Conservation (phyloP, 1,284 basidiomycete genomes). For the Veloporphyrellus conicus region DNA sequence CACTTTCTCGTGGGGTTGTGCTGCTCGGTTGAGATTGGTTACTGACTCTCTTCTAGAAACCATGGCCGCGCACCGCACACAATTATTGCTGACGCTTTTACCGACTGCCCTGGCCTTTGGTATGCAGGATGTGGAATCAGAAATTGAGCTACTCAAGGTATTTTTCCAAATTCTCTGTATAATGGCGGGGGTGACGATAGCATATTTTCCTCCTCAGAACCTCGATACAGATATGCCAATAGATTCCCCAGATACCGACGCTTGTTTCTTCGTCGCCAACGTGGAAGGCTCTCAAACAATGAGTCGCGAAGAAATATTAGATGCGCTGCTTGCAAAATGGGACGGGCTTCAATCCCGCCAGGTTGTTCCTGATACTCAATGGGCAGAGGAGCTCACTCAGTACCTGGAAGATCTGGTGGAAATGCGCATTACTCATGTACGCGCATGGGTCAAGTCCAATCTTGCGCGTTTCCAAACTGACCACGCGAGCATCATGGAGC, state of each 20-base stretch:
- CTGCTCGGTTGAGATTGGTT: not conserved
- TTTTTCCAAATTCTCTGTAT: not conserved
- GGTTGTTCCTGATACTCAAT: constrained; percentile 39
- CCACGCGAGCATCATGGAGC: constrained; percentile 43
- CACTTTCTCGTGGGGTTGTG: constrained; percentile 48
- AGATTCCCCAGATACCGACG: constrained; percentile 32
- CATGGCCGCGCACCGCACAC: constrained; percentile 50
- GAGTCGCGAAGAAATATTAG: constrained; percentile 30
- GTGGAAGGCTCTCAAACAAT: constrained; percentile 17
- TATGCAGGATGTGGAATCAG: constrained; percentile 41
- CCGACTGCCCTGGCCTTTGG: constrained; percentile 46
- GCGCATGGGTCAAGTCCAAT: constrained; percentile 48
- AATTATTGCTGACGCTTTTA: constrained; percentile 40
- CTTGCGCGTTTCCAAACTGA: constrained; percentile 42
- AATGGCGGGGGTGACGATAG: not conserved
- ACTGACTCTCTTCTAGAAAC: constrained; percentile 40
- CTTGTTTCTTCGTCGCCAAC: constrained; percentile 37
- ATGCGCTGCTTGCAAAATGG: constrained; percentile 35
- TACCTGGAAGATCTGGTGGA: constrained; percentile 41
- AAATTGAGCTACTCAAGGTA: constrained; percentile 49
- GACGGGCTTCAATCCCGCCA: constrained; percentile 30
- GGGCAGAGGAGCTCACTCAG: constrained; percentile 37
- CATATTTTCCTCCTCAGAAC: constrained; percentile 35
- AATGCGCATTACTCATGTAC: constrained; percentile 43
- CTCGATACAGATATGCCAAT: constrained; percentile 45